phyloP scores from a whole-genome alignment of 306 rosid genomes.

The Begonia loranthoides region DNA sequence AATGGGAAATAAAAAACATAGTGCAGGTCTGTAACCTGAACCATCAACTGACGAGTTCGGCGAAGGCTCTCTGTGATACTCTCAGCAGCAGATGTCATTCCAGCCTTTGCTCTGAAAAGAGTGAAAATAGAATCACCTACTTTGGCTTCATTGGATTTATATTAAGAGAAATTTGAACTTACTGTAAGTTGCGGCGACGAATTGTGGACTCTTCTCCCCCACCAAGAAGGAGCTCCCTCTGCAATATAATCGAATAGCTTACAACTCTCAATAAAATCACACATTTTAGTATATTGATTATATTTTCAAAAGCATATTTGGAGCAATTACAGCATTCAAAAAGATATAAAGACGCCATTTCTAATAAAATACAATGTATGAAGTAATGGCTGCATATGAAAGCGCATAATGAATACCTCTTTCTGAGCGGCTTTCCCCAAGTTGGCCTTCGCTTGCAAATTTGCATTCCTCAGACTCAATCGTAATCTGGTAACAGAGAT shows the following conservation, averaged over 20 bases:
- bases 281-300: not conserved
- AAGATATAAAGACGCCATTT: too few relatives aligned
- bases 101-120: slow-evolving; percentile 65
- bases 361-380: not conserved
- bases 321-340: too few relatives aligned
- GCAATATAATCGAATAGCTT: slow-evolving; percentile 15
- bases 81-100: slow-evolving; percentile 92
- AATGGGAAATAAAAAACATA: not conserved
- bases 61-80: slow-evolving; percentile 94
- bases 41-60: slow-evolving; percentile 83
- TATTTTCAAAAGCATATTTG: too few relatives aligned
- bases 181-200: slow-evolving; percentile 87
- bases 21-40: slow-evolving; percentile 42
- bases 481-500: slow-evolving; percentile 32
- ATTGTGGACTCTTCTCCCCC: slow-evolving; percentile 84
- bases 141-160: not conserved
- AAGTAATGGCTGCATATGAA: not conserved
- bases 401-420: slow-evolving; percentile 24
- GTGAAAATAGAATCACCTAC: not conserved
- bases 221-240: slow-evolving; percentile 81
- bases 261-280: slow-evolving; percentile 3
- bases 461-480: slow-evolving; percentile 62
- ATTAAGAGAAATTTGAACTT: slow-evolving; percentile 14
- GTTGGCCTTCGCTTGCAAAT: slow-evolving; percentile 71
- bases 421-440: slow-evolving; percentile 71